Percentiles rank a stretch among this genome's conserved stretches.
Conservation (phyloP, 2,329 filamentous ascomycete species). For the Alternaria sp. region DNA sequence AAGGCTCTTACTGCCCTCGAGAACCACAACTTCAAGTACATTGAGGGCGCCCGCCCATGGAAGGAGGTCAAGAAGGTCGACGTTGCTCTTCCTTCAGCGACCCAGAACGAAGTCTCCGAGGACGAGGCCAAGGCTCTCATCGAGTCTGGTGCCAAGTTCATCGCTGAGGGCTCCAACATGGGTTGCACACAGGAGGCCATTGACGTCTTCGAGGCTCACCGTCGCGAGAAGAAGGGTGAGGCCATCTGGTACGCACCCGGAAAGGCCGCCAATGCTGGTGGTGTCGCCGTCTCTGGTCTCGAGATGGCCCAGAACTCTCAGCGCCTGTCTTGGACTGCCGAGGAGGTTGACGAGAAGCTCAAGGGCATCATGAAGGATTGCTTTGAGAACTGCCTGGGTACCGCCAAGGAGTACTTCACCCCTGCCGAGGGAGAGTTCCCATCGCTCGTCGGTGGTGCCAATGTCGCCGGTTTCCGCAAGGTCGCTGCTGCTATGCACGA, state of each 20-base stretch:
- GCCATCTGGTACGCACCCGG: slow-evolving; percentile 94
- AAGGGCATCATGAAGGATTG: slow-evolving; percentile 94
- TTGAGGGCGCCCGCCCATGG: slow-evolving; percentile 90
- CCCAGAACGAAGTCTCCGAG: slow-evolving; percentile 95
- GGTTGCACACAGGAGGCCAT: slow-evolving; percentile 96
- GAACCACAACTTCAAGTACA: slow-evolving; percentile 79
- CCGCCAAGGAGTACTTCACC: slow-evolving; percentile 86
- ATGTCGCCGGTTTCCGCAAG: slow-evolving; percentile 98
- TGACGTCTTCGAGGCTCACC: slow-evolving; percentile 84
- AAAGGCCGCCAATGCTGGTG: slow-evolving; percentile 97
- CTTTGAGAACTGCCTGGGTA: slow-evolving; percentile 88
- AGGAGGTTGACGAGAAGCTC: slow-evolving; percentile 91
- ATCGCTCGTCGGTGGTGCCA: slow-evolving; percentile 88
- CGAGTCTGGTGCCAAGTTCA: slow-evolving; percentile 77
- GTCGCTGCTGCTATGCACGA: slow-evolving; percentile 93
- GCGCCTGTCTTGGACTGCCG: slow-evolving; percentile 82
- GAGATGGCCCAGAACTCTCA: slow-evolving; percentile 99
- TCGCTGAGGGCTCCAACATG: slow-evolving; percentile 99
- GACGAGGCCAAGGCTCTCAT: slow-evolving; percentile 89
- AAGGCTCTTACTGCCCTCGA: slow-evolving; percentile 79
- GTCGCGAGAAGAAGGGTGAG: slow-evolving; percentile 71
- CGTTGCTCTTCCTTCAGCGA: slow-evolving; percentile 89
- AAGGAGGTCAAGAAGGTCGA: slow-evolving; percentile 88
- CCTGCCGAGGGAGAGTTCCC: slow-evolving; percentile 83
- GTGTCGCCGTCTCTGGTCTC: slow-evolving; percentile 94